Percentiles rank a stretch among this genome's conserved stretches.
Evolutionary conservation across 2,329 filamentous ascomycete genomes (phyloP).

Genomic region (Myriosclerotinia curreyana): DNA sequence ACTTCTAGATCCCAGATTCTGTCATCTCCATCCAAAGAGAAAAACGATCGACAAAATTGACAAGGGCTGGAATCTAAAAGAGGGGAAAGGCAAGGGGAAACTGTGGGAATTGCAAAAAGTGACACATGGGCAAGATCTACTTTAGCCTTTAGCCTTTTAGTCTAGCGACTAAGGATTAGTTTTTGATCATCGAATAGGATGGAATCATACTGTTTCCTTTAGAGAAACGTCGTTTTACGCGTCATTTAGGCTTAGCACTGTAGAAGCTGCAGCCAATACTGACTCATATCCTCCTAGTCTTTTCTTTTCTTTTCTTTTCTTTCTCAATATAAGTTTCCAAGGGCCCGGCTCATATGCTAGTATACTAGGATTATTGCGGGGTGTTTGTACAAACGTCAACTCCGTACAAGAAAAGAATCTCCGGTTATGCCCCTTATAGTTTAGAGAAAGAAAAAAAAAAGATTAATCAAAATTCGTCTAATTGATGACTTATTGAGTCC

Average conservation of each 20-base stretch:
- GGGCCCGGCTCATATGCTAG: slow-evolving; percentile 19
- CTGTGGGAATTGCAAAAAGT: slow-evolving; percentile 1
- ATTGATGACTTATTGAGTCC: slow-evolving; percentile 1
- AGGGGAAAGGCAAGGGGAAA: slow-evolving; percentile 15
- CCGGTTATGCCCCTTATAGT: background rate
- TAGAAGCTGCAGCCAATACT: slow-evolving; percentile 2
- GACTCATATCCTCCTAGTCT: slow-evolving; percentile 1
- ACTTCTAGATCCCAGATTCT: slow-evolving; percentile 17
- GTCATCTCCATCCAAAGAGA: slow-evolving; percentile 15
- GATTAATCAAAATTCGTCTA: background rate
- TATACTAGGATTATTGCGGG: slow-evolving; percentile 24
- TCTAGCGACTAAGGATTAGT: background rate
- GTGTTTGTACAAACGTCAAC: slow-evolving; percentile 14
- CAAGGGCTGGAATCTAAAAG: slow-evolving; percentile 16
- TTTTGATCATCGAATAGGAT: slow-evolving; percentile 1
- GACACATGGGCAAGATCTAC: slow-evolving; percentile 14
- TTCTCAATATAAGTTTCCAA: slow-evolving; percentile 15
- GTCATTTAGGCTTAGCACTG: slow-evolving; percentile 20
- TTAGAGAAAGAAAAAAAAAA: background rate
- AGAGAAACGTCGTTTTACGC: slow-evolving; percentile 11
- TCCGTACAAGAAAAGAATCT: background rate
- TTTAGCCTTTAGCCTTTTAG: background rate
- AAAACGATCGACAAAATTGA: slow-evolving; percentile 19
- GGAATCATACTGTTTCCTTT: background rate
- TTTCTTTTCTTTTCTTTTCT: background rate